These are phyloP conservation scores for Pochonia chlamydosporia DNA, from an alignment of 2,329 filamentous ascomycete species.

Conservation along the genomic window DNA sequence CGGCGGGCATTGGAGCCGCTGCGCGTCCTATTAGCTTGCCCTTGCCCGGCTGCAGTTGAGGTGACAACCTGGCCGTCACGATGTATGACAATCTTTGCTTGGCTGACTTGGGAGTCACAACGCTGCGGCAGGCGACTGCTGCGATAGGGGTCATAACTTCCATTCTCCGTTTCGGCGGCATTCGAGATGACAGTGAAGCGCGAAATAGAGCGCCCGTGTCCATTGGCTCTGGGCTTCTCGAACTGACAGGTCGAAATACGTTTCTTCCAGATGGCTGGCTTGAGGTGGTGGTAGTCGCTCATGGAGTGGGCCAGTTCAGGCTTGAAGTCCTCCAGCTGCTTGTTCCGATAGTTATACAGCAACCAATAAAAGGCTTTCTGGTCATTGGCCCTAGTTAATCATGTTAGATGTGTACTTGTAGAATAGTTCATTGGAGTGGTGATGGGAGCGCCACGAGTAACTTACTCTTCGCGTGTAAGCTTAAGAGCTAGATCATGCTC, in stretches of 20 bases:
- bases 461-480: slow-evolving; percentile 60
- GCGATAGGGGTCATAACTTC: slow-evolving; percentile 80
- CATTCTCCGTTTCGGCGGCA: slow-evolving; percentile 44
- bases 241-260: slow-evolving; percentile 59
- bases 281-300: slow-evolving; percentile 84
- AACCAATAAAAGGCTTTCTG: slow-evolving; percentile 92
- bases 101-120: slow-evolving; percentile 44
- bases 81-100: slow-evolving; percentile 65
- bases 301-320: slow-evolving; percentile 75
- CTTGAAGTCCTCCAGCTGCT: slow-evolving; percentile 82
- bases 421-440: neutral
- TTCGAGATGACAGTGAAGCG: slow-evolving; percentile 63
- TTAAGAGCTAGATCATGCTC: slow-evolving; percentile 66
- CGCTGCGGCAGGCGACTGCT: slow-evolving; percentile 50
- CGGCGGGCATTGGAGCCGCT: slow-evolving; percentile 29
- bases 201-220: slow-evolving; percentile 49
- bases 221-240: slow-evolving; percentile 36
- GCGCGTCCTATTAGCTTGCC: slow-evolving; percentile 25
- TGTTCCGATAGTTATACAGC: slow-evolving; percentile 73
- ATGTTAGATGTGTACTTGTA: neutral
- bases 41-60: slow-evolving; percentile 17
- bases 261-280: slow-evolving; percentile 51
- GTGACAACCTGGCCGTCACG: slow-evolving; percentile 35
- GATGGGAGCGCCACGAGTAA: slow-evolving; percentile 15
- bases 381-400: slow-evolving; percentile 63